A percentile compares a stretch with the other conserved stretches of the same genome.
phyloP scores from a whole-genome alignment of 805 yeast species.

The Metschnikowia hibisci region DNA sequence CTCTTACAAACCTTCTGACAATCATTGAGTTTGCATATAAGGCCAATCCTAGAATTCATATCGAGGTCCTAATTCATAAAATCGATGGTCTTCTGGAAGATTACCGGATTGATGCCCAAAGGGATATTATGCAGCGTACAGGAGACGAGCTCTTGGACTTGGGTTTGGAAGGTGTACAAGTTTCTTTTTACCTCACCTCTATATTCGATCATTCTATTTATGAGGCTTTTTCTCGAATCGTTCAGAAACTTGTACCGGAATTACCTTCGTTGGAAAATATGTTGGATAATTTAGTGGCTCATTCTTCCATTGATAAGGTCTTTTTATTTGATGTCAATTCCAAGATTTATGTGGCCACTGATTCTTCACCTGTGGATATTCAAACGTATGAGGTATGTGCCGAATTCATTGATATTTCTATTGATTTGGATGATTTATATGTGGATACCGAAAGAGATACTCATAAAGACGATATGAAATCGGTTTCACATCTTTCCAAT shows the following conservation, averaged over 20 bases:
- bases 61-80: conserved; percentile 92
- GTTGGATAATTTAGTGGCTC: conserved; percentile 83
- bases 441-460: conserved; percentile 21
- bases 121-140: conserved; percentile 94
- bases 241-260: conserved; percentile 87
- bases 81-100: conserved; percentile 95
- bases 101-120: conserved; percentile 87
- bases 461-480: conserved; percentile 44
- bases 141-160: conserved; percentile 88
- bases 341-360: conserved; percentile 93
- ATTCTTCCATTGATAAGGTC: conserved; percentile 87
- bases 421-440: conserved; percentile 77
- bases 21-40: conserved; percentile 84
- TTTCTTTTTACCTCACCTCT: conserved; percentile 86
- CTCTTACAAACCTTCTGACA: conserved; percentile 82
- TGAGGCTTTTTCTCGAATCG: conserved; percentile 91
- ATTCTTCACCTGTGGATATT: conserved; percentile 91
- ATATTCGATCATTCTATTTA: conserved; percentile 94
- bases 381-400: conserved; percentile 96
- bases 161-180: conserved; percentile 88
- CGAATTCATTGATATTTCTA: conserved; percentile 91
- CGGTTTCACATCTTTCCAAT: conserved; percentile 73
- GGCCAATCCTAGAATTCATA: conserved; percentile 78
- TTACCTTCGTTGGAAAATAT: conserved; percentile 83
- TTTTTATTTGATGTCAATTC: conserved; percentile 89